Base-by-base conservation (phyloP, 208 protist genomes). In the Crithidia mellificae region DNA sequence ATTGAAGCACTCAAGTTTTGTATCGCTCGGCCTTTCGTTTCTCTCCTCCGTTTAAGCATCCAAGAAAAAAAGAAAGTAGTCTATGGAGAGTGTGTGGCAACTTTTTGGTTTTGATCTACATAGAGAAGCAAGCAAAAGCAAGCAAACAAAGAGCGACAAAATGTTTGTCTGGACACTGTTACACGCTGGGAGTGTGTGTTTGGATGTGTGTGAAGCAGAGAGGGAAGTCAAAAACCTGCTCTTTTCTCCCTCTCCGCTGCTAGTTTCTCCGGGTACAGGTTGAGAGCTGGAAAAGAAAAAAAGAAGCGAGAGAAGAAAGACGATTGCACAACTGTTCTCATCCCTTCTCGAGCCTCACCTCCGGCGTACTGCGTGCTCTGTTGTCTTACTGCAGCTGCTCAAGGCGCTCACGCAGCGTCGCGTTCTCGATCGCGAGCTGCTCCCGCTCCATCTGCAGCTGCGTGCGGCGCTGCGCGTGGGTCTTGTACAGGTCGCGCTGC, bases 361-460 rank as follows among this genome's bases (percentile, higher is more conserved):
- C 17, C 8, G 20, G 27, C 27, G 17, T 22, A n/a, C n/a, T 20
- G 20, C 17, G 3, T 51, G 25, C 53, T 43, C 43, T 41, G 15
- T 24, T 17, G 22, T 41, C n/a, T n/a, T 56, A 34, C 61, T 75
- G 61, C 62, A 64, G 19, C 32, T 49, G 61, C 15, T 15, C 53
- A 9, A 75, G 34, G 1, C 43, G 62, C 32, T 50, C 51, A 36
- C 62, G 75, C 51, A 94, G 63, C 20, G 56, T 61, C 15, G 52
- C 32, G 44, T 90, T 89, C 56, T 95, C 83, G 8, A 72, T 43
- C 14, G 70, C 65, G 2, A 95, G 78, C 29, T 77, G 78, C 32
- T 49, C 47, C 17, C 72, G 78, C 71, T 92, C 84, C 22, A 63
- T 50, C 20, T 88, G 78, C 58, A 91, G 84, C 49, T 95, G 78